A percentile compares a stretch with the other conserved stretches of the same genome.
phyloP scores from a whole-genome alignment of 495 filamentous ascomycete genomes.

The Cairneyella variabilis region DNA sequence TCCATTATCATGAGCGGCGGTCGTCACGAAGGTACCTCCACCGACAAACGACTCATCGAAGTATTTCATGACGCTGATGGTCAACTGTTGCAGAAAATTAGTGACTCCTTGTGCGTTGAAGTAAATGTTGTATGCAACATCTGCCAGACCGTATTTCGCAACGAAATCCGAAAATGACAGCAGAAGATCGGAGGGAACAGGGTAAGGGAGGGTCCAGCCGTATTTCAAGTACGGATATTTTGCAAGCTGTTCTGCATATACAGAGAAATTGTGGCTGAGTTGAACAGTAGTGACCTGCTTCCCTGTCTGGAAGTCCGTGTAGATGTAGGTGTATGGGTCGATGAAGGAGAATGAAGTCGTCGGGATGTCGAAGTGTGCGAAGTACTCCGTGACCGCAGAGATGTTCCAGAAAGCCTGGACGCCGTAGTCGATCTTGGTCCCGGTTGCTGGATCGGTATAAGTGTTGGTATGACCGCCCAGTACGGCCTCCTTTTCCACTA shows the following conservation, averaged over 20 bases:
- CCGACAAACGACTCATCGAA: slow-evolving; percentile 1
- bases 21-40: slow-evolving; percentile 29
- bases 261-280: no score
- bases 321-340: background rate
- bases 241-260: no score
- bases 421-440: background rate
- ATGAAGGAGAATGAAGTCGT: background rate
- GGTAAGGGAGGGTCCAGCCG: slow-evolving; percentile 28
- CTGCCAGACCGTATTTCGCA: slow-evolving; percentile 30
- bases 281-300: no score
- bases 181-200: slow-evolving; percentile 31
- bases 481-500: slow-evolving; percentile 38
- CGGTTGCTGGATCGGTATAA: slow-evolving; percentile 14
- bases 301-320: slow-evolving; percentile 15
- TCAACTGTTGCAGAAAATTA: no score
- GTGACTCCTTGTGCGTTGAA: slow-evolving; percentile 19
- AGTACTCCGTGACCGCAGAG: slow-evolving; percentile 33
- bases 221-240: no score
- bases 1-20: slow-evolving; percentile 30
- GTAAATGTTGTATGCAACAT: slow-evolving; percentile 19
- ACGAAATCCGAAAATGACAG: slow-evolving; percentile 31
- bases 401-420: slow-evolving; percentile 1
- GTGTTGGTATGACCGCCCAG: slow-evolving; percentile 48
- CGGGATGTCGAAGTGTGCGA: slow-evolving; percentile 36
- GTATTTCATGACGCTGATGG: slow-evolving; percentile 28